Base-by-base conservation (phyloP, 495 filamentous ascomycete genomes). In the Trichoderma gamsii region DNA sequence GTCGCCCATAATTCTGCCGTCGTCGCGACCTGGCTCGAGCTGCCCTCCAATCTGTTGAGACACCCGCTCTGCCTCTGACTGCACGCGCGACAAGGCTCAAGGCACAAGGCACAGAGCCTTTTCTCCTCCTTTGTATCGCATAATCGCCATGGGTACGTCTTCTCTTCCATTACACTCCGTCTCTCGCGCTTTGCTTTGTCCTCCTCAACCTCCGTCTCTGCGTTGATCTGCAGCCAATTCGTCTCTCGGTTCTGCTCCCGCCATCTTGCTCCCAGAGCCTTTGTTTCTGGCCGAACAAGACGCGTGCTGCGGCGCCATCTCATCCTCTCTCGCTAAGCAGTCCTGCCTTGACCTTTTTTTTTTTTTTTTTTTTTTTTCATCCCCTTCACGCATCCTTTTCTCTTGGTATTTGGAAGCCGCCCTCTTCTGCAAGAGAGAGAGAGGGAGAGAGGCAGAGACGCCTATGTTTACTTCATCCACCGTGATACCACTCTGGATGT, bases 131-230 rank as follows among this genome's bases (percentile, higher is more conserved):
- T 61, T 61, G 27, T 61, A 61, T 29, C 75, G 71, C 75, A 67
- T 73, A 73, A 74, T 69, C 71, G 70, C 71, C 75, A 82, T 81
- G 79, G 80, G 78, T 82, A 79, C 78, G 79, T 81, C 75, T 73
- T 75, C 71, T 72, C 71, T 73, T 65, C 70, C 68, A 67, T 49
- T n/a, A 0, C 44, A 16, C 4, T 49, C 44, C 1, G 4, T 68
- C 67, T 64, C 70, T 64, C 66, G 44, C 35, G 35, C 35, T 38
- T 44, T 16, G 29, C 29, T 29, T 46, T 18, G 18, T 15, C 43
- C 18, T 8, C 21, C 49, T 52, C 49, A 21, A 15, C 29, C 56
- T 29, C 2, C 35, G 1, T 61, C 56, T 61, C 56, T 61, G 8
- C 16, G 16, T 32, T 25, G 67, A 59, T 69, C 56, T 66, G 63